Percentiles rank a stretch among this genome's conserved stretches.
Conservation (phyloP, 495 filamentous ascomycete species). For the Mycothermus thermophilus region DNA sequence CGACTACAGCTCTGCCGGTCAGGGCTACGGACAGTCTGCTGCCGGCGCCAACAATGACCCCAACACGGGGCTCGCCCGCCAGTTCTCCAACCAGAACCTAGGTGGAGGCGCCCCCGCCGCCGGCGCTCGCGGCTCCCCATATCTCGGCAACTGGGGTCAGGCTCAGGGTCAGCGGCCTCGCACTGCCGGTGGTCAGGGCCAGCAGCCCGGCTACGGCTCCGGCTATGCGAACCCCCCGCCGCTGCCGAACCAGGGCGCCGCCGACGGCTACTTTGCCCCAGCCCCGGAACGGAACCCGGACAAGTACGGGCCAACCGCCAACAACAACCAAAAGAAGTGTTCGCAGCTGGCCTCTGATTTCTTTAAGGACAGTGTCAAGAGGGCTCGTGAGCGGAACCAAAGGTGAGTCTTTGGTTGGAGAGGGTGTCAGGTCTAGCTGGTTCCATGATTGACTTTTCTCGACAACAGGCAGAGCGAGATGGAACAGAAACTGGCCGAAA, state of each 20-base stretch:
- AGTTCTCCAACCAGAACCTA: constrained; percentile 95
- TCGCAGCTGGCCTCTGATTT: constrained; percentile 70
- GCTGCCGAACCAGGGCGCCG: constrained; percentile 37
- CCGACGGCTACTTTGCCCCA: constrained; percentile 40
- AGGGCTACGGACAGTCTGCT: constrained; percentile 35
- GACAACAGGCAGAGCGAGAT: constrained; percentile 67
- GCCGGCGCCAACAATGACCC: constrained; percentile 47
- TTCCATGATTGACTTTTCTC: too few relatives aligned
- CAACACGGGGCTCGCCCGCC: constrained; percentile 79
- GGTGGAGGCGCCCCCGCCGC: constrained; percentile 55
- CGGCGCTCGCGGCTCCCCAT: constrained; percentile 46
- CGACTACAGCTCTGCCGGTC: constrained; percentile 20
- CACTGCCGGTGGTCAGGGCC: constrained; percentile 54
- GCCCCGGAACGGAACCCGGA: constrained; percentile 62
- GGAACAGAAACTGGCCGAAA: constrained; percentile 64
- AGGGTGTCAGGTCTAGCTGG: too few relatives aligned
- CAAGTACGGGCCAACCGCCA: constrained; percentile 46
- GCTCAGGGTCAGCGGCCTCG: constrained; percentile 63
- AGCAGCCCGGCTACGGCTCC: constrained; percentile 43
- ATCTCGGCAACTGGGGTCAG: too few relatives aligned
- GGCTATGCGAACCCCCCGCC: constrained; percentile 56
- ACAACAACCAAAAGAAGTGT: constrained; percentile 64
- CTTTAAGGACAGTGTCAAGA: constrained; percentile 91
- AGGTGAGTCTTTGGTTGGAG: constrained; percentile 57
- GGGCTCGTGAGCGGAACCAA: constrained; percentile 79